A percentile compares a stretch with the other conserved stretches of the same genome.
Evolutionary conservation across 768 basidiomycete species (phyloP).

Genomic region (Cyathus striatus): DNA sequence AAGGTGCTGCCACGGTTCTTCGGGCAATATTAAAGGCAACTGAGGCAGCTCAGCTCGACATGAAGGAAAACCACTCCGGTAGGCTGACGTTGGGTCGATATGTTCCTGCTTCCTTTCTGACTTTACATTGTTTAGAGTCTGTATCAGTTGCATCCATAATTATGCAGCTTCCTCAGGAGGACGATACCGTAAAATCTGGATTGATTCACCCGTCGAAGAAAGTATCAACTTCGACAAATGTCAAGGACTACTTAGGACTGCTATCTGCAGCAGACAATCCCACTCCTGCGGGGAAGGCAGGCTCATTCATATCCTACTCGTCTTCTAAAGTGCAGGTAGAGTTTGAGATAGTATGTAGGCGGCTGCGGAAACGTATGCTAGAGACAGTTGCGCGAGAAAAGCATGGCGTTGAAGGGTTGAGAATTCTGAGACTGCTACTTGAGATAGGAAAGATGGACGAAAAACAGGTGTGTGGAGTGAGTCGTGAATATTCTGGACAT

Average conservation of each 20-base stretch:
- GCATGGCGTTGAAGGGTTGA: conserved; percentile 77
- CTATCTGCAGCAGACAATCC: conserved; percentile 82
- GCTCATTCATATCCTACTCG: conserved; percentile 66
- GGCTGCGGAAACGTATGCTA: conserved; percentile 64
- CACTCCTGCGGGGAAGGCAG: conserved; percentile 60
- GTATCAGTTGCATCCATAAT: conserved; percentile 62
- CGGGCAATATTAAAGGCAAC: conserved; percentile 67
- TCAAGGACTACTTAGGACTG: conserved; percentile 81
- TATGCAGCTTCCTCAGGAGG: conserved; percentile 58
- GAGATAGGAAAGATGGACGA: conserved; percentile 91
- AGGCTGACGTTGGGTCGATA: no score
- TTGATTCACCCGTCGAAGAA: conserved; percentile 54
- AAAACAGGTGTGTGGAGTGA: conserved; percentile 66
- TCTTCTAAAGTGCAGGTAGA: conserved; percentile 77
- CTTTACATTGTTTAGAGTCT: conserved; percentile 47
- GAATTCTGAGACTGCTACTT: conserved; percentile 74
- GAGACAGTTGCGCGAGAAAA: conserved; percentile 79
- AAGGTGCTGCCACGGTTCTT: conserved; percentile 65
- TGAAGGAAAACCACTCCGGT: conserved; percentile 68
- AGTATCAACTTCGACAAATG: conserved; percentile 49
- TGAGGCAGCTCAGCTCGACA: conserved; percentile 53
- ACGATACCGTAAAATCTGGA: conserved; percentile 56
- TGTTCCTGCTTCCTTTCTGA: conserved; percentile 1
- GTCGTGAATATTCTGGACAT: background rate
- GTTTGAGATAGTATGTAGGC: conserved; percentile 64